Evolutionary conservation across 306 rosid genomes (phyloP), one percentile per base, ranked within the genome.

Genomic region (Lathyrus aphaca): DNA sequence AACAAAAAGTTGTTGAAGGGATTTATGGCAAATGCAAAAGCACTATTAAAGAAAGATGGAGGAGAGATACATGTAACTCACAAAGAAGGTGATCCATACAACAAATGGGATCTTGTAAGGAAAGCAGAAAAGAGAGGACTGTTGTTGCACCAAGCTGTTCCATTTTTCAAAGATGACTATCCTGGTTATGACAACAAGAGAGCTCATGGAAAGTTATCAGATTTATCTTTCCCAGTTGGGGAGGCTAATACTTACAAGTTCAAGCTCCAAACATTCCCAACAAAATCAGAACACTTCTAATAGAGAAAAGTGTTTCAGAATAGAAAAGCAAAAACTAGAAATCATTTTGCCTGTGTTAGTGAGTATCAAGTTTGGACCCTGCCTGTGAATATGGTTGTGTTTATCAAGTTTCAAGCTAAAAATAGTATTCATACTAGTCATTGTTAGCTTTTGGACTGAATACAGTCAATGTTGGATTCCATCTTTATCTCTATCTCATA

Each of bases 181-280:
- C 89, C 88, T 25, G 97, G 95, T 40, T 85, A 91, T 71, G 75
- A 60, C 53, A 86, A 91, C 86, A 91, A 91, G 83, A 85, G 96
- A 79, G 97, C 86, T 8, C 82, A 91, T 45, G 96, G 97, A 21
- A 74, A 69, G 45, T 49, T 11, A 11, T 37, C 87, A 16, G 89
- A 88, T 69, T 81, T 21, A 43, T 19, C 91, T 48, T 88, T 88
- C 65, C 39, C 3, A 0, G 71, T 91, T 48, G 96, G 96, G 4
- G 71, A 80, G 66, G 75, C 84, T 77, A 82, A 39, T 67, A 89
- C 91, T 77, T 87, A 83, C 84, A 89, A 77, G 79, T 89, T 91
- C 79, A 84, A 61, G 80, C 77, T 80, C 21, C 38, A 61, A 35
- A 79, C 64, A 13, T 65, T 8, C 29, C 29, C 29, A 25, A 25